A percentile compares a stretch with the other conserved stretches of the same genome.
Evolutionary conservation across 129 eudicot species (phyloP).

Genomic region (Pulicaria dysenterica): DNA sequence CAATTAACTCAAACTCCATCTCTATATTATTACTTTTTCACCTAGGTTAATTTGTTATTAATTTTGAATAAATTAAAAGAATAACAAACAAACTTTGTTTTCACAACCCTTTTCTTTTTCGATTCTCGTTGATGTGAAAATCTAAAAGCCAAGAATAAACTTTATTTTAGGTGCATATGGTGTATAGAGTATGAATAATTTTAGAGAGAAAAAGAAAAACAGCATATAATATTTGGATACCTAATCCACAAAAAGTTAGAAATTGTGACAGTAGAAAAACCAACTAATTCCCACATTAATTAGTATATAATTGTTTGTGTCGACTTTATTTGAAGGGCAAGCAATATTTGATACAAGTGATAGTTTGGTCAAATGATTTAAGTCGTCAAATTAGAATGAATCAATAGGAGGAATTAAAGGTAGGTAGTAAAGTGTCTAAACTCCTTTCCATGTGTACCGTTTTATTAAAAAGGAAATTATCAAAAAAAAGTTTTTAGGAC

Average conservation of each 20-base stretch:
- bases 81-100: background rate
- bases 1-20: no score
- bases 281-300: constrained; percentile 20
- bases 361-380: constrained; percentile 28
- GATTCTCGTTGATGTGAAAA: constrained; percentile 19
- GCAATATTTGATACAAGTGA: constrained; percentile 14
- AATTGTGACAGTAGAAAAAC: constrained; percentile 12
- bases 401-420: background rate
- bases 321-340: constrained; percentile 26
- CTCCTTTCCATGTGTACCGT: background rate
- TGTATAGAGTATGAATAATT: background rate
- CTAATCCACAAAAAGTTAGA: constrained; percentile 33
- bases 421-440: background rate
- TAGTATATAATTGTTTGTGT: constrained; percentile 1
- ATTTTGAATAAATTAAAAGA: background rate
- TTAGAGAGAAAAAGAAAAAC: background rate
- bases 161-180: constrained; percentile 19
- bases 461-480: background rate
- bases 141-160: constrained; percentile 17
- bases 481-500: no score
- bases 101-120: background rate
- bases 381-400: constrained; percentile 40
- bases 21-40: no score
- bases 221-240: constrained; percentile 4
- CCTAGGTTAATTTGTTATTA: no score